These are phyloP conservation scores for Rhynchosporium agropyri DNA, from an alignment of 2,329 filamentous ascomycete genomes.

Conservation along the genomic window DNA sequence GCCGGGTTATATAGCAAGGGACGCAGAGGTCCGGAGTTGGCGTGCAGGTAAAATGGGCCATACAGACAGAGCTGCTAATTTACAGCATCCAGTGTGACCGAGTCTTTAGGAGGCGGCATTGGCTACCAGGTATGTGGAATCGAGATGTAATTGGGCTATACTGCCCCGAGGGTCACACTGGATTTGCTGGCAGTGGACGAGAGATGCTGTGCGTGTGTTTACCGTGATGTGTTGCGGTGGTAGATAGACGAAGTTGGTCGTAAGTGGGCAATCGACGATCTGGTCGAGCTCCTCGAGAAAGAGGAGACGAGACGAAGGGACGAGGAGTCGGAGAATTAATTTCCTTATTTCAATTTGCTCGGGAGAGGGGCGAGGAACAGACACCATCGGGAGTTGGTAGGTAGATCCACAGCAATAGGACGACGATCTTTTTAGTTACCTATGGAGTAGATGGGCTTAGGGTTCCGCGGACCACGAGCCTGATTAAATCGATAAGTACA, in stretches of 20 bases:
- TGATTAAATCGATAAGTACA: neutral
- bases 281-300: neutral
- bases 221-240: constrained; percentile 3
- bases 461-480: neutral
- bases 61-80: constrained; percentile 10
- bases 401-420: constrained; percentile 12
- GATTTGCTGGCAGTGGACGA: constrained; percentile 13
- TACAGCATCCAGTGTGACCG: constrained; percentile 13
- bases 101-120: constrained; percentile 12
- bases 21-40: constrained; percentile 7
- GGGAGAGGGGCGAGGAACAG: constrained; percentile 4
- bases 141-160: constrained; percentile 11
- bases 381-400: neutral
- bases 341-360: constrained; percentile 8
- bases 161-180: constrained; percentile 9
- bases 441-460: neutral
- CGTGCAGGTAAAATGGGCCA: neutral
- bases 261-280: constrained; percentile 13
- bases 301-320: neutral
- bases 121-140: constrained; percentile 16
- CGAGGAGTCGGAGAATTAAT: constrained; percentile 16
- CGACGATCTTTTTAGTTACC: constrained; percentile 1
- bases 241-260: neutral
- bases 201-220: neutral
- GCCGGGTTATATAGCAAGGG: constrained; percentile 14